phyloP scores from a whole-genome alignment of 2,329 filamentous ascomycete genomes.

The Atkinsonella hypoxylon region DNA sequence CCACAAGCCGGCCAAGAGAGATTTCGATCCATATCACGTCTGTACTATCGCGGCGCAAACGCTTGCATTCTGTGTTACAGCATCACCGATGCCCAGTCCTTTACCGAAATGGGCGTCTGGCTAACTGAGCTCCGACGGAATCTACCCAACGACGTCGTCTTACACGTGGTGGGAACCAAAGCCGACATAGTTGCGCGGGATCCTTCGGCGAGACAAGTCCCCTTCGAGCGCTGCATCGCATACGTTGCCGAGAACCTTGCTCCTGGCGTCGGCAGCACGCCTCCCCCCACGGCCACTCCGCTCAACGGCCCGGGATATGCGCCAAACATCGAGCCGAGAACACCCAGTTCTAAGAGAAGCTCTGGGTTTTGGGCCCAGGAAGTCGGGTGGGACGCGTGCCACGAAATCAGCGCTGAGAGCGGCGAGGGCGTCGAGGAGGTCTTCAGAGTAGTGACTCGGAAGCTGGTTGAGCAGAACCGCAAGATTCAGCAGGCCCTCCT shows the following conservation, averaged over 20 bases:
- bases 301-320: conserved; percentile 15
- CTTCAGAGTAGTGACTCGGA: conserved; percentile 58
- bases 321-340: conserved; percentile 37
- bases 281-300: conserved; percentile 49
- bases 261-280: conserved; percentile 54
- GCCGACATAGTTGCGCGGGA: conserved; percentile 82
- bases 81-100: conserved; percentile 77
- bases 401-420: conserved; percentile 89
- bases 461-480: conserved; percentile 52
- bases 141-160: conserved; percentile 63
- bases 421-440: conserved; percentile 96
- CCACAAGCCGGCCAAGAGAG: conserved; percentile 71
- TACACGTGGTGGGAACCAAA: conserved; percentile 94
- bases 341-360: conserved; percentile 52
- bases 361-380: conserved; percentile 85
- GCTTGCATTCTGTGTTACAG: conserved; percentile 91
- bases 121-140: conserved; percentile 73
- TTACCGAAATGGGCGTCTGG: conserved; percentile 88
- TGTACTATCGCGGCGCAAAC: conserved; percentile 94
- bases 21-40: conserved; percentile 83
- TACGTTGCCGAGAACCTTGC: conserved; percentile 90
- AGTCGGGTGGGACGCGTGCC: conserved; percentile 91
- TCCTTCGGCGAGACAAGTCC: conserved; percentile 66
- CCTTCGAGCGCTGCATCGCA: conserved; percentile 89
- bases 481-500: conserved; percentile 49